These are phyloP conservation scores for Leccinellum rugosiceps DNA, from an alignment of 768 basidiomycete genomes.

Conservation along the genomic window DNA sequence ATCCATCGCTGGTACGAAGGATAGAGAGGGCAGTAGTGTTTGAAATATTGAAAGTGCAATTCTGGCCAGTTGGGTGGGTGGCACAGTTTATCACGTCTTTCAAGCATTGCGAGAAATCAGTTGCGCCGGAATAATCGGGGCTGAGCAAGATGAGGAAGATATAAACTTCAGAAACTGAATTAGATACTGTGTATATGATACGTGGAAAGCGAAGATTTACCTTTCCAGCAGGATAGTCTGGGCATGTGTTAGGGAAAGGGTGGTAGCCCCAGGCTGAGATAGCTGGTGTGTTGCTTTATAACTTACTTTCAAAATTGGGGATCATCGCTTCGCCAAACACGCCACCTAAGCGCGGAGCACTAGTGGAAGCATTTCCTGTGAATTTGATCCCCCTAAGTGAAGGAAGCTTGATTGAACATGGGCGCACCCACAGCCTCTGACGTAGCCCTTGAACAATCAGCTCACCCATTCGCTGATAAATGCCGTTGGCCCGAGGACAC, in stretches of 20 bases:
- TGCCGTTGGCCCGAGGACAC: no score
- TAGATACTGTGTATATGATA: neutral
- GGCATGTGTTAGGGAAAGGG: neutral
- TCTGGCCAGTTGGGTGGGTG: neutral
- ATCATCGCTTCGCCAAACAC: neutral
- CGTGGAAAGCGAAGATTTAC: neutral
- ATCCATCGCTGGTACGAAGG: conserved; percentile 9
- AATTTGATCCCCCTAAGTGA: neutral
- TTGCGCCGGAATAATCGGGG: neutral
- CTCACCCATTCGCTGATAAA: no score
- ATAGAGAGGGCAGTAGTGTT: conserved; percentile 12
- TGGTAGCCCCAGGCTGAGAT: no score
- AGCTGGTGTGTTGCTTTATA: neutral
- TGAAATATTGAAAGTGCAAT: conserved; percentile 5
- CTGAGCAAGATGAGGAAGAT: neutral
- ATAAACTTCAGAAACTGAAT: conserved; percentile 3
- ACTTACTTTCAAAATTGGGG: neutral
- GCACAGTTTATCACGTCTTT: neutral
- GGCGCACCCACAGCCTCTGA: neutral
- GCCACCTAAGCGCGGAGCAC: no score
- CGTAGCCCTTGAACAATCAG: neutral
- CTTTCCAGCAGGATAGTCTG: neutral
- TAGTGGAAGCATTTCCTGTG: neutral
- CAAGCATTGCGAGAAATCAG: conserved; percentile 16
- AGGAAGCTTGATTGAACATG: neutral